These are phyloP conservation scores for Phytopythium helicoides DNA, from an alignment of 352 stramenopile species.

Conservation along the genomic window DNA sequence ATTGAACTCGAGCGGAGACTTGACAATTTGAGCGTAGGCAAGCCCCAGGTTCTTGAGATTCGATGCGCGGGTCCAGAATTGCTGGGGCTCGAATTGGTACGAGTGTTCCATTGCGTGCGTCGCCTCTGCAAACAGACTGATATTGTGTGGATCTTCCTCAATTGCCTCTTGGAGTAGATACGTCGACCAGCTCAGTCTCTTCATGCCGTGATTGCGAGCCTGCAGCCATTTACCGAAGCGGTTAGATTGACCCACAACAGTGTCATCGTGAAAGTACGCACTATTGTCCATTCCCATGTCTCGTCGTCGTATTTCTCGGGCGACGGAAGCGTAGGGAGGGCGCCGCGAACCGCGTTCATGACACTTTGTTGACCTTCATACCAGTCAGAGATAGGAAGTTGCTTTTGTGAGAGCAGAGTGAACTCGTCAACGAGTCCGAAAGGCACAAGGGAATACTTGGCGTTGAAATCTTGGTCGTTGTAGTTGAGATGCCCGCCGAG, in stretches of 20 bases:
- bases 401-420: slow-evolving; percentile 13
- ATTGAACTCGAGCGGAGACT: slow-evolving; percentile 56
- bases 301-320: slow-evolving; percentile 78
- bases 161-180: slow-evolving; percentile 88
- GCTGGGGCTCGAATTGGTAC: slow-evolving; percentile 60
- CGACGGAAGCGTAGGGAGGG: slow-evolving; percentile 43
- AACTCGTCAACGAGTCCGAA: slow-evolving; percentile 64
- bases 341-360: slow-evolving; percentile 32
- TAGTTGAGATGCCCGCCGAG: slow-evolving; percentile 83
- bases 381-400: slow-evolving; percentile 35
- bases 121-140: slow-evolving; percentile 65
- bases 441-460: slow-evolving; percentile 44
- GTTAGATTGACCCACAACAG: not conserved
- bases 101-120: slow-evolving; percentile 68
- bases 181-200: slow-evolving; percentile 75
- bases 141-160: slow-evolving; percentile 56
- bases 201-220: slow-evolving; percentile 74
- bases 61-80: slow-evolving; percentile 55
- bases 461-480: slow-evolving; percentile 47
- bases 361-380: slow-evolving; percentile 38
- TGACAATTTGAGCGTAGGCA: slow-evolving; percentile 92
- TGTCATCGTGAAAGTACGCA: slow-evolving; percentile 27
- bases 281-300: slow-evolving; percentile 94
- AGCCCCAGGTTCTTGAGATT: slow-evolving; percentile 94
- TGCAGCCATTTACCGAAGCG: slow-evolving; percentile 10